Evolutionary conservation across 192 early-diverging fungal species (phyloP).

Genomic region (Phycomyces nitens): DNA sequence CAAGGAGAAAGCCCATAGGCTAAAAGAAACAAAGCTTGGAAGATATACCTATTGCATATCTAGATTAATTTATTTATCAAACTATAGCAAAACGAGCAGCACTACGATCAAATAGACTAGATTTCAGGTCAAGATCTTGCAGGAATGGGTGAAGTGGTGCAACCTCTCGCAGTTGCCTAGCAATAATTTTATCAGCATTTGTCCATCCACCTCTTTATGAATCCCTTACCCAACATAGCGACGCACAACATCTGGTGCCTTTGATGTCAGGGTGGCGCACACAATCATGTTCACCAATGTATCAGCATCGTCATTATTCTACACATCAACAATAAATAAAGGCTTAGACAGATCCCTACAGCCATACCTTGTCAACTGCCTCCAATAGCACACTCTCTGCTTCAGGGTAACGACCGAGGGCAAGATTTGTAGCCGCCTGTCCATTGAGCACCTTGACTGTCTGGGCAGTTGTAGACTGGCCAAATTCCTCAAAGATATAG

Average conservation of each 20-base stretch:
- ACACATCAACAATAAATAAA: background rate
- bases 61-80: background rate
- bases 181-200: background rate
- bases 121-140: conserved; percentile 72
- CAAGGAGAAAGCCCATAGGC: too few species aligned
- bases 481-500: conserved; percentile 94
- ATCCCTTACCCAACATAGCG: conserved; percentile 68
- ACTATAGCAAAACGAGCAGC: conserved; percentile 47
- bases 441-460: conserved; percentile 75
- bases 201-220: too few species aligned
- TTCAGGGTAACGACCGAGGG: conserved; percentile 74
- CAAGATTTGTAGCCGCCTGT: conserved; percentile 81
- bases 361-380: conserved; percentile 59
- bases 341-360: background rate
- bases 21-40: too few species aligned
- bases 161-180: conserved; percentile 65
- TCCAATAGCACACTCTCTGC: conserved; percentile 78
- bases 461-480: conserved; percentile 64
- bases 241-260: conserved; percentile 61
- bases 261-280: conserved; percentile 61
- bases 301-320: conserved; percentile 74
- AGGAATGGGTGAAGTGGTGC: conserved; percentile 79
- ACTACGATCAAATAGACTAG: conserved; percentile 77
- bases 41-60: too few species aligned
- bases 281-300: conserved; percentile 86